Base-by-base conservation (phyloP, 192 early-diverging fungal species). In the Coemansia sp. region DNA sequence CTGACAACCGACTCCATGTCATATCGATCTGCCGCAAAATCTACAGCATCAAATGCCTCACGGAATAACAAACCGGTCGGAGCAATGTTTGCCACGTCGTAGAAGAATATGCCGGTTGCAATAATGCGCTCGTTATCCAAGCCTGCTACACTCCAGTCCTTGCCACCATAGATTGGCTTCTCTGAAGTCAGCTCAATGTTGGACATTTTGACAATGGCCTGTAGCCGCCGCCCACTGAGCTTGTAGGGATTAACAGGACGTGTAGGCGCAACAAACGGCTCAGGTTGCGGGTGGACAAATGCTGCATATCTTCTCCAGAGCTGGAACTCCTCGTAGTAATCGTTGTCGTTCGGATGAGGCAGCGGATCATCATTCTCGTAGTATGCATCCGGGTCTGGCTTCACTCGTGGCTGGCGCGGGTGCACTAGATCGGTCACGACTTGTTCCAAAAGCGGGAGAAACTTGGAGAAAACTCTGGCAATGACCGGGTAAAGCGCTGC, bases 361-460 rank as follows among this genome's bases (percentile, higher is more conserved):
- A 16, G 13, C 15, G 55, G 55, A 3, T 59, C 15, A 1, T 59
- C 55, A 31, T 33, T 59, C 55, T 59, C 15, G 16, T 33, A 59
- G 29, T 59, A 59, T 11, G 3, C 34, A 5, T 3, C 7, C 8
- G 10, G 11, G 5, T 34, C 5, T 8, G 18, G 42, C 11, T 34
- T 16, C 11, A 65, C 63, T 15, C 66, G 59, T 29, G 13, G 15
- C 4, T 18, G 16, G 11, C 18, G 36, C 12, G 61, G 65, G n/a
- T 64, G 66, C 49, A 27, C 61, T 15, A 84, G 16, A 33, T 84
- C 81, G 0, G 81, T 84, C 3, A 84, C n/a, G 12, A 88, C 78
- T 2, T 85, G 66, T 65, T 93, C 90, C 42, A 94, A 89, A 75
- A 91, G 65, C 5, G 91, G 91, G 1, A 92, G 49, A 55, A 91